Base-by-base conservation (phyloP, 2,329 filamentous ascomycete species). In the Sarocladium brachiariae region DNA sequence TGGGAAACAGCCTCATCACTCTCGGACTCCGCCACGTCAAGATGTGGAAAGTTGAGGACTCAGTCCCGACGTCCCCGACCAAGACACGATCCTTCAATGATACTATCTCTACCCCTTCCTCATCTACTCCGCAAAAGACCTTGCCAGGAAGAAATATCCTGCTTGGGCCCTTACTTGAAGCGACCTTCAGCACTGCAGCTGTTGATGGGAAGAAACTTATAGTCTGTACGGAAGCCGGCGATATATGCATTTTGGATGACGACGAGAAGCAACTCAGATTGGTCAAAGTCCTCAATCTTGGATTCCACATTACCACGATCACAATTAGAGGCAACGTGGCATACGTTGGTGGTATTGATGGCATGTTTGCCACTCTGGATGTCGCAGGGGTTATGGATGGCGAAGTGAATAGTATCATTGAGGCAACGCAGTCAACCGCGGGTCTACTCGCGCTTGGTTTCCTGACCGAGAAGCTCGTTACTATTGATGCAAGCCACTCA, bases 11-110 rank as follows among this genome's bases (percentile, higher is more conserved):
- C 57, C 76, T 99, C 49, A 75, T 99, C 52, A 96, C 92, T 54
- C 81, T 93, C 21, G 93, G 93, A 13, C 86, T 93, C 49, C 83
- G 93, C 23, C 92, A 96, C 69, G 82, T 96, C 65, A 97, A 96
- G 67, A 80, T 95, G 48, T 99, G 93, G 93, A 84, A 85, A 57
- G 77, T 93, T 10, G 87, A 93, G 31, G 89, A 92, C 23, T 70
- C 59, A 61, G 51, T 72, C 37, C 70, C 75, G 16, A 69, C 70
- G 4, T 86, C 86, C 19, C 85, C 87, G 1, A 72, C 76, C 8
- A 89, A 88, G 62, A 66, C 77, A 61, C 80, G 77, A 55, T 76
- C 80, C 53, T 62, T 69, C 18, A 58, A 65, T 47, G 79, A 81
- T 45, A 58, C 58, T 4, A 56, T 59, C 8, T 53, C 61, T 4